phyloP scores from a whole-genome alignment of 2,329 filamentous ascomycete genomes.

The Botrytis deweyae region DNA sequence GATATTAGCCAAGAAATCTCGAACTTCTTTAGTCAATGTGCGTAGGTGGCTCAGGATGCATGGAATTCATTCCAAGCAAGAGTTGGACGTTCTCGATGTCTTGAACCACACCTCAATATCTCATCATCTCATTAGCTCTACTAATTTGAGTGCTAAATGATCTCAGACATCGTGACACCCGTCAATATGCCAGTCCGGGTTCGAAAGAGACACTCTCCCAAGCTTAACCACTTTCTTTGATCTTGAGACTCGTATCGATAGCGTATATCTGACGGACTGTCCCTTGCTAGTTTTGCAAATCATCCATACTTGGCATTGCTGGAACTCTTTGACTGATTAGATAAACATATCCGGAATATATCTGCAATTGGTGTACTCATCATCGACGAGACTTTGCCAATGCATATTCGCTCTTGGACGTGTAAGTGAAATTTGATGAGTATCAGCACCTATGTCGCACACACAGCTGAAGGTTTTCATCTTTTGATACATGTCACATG shows the following conservation, averaged over 20 bases:
- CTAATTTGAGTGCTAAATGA: not conserved
- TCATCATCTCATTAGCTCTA: not conserved
- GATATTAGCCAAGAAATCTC: not conserved
- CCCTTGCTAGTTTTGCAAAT: not conserved
- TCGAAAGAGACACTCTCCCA: not conserved
- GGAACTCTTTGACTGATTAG: not conserved
- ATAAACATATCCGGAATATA: not conserved
- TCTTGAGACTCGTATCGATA: not conserved
- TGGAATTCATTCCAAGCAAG: not conserved
- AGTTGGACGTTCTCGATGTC: not conserved
- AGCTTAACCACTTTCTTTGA: not conserved
- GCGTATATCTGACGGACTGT: not conserved
- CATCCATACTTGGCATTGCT: not conserved
- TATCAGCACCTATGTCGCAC: not conserved
- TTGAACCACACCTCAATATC: not conserved
- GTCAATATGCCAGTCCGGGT: not conserved
- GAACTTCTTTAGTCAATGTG: not conserved
- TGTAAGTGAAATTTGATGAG: not conserved
- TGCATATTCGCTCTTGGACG: not conserved
- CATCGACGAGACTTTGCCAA: not conserved
- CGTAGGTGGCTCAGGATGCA: not conserved
- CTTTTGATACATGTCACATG: not conserved
- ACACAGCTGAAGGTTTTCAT: not conserved
- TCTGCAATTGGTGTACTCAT: not conserved
- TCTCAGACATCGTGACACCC: not conserved